Evolutionary conservation across 2,329 filamentous ascomycete genomes (phyloP).

Genomic region (Penicillium sp.): DNA sequence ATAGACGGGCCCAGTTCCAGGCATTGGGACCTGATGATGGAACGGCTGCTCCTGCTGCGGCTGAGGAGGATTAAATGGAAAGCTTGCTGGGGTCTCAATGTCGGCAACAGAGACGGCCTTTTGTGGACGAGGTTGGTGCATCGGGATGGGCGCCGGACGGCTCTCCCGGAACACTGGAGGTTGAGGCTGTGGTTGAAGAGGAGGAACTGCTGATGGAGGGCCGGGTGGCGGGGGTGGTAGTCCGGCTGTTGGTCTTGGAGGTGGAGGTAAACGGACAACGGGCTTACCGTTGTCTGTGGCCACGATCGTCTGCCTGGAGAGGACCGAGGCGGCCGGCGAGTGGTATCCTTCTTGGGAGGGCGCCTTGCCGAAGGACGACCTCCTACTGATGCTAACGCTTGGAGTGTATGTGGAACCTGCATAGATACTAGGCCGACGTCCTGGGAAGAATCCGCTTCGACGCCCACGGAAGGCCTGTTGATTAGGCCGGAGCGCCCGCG

Average conservation of each 20-base stretch:
- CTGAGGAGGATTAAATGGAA: slow-evolving; percentile 52
- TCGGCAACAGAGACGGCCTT: slow-evolving; percentile 88
- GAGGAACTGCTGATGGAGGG: slow-evolving; percentile 48
- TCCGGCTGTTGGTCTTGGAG: too few species aligned
- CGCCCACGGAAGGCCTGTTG: slow-evolving; percentile 63
- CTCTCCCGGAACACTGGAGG: slow-evolving; percentile 52
- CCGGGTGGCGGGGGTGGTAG: slow-evolving; percentile 49
- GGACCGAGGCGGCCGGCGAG: slow-evolving; percentile 70
- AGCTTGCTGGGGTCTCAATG: slow-evolving; percentile 72
- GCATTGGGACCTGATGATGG: slow-evolving; percentile 89
- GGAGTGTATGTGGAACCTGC: slow-evolving; percentile 73
- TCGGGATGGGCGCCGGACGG: slow-evolving; percentile 57
- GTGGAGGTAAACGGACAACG: slow-evolving; percentile 77
- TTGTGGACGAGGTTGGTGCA: slow-evolving; percentile 91
- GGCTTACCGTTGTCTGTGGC: slow-evolving; percentile 58
- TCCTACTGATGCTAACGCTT: slow-evolving; percentile 75
- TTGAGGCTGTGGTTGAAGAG: too few species aligned
- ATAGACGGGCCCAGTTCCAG: too few species aligned
- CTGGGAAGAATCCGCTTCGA: slow-evolving; percentile 60
- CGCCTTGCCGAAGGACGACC: slow-evolving; percentile 67
- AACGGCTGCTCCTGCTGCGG: slow-evolving; percentile 73
- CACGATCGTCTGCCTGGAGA: slow-evolving; percentile 59
- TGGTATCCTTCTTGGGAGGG: slow-evolving; percentile 63
- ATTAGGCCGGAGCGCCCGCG: slow-evolving; percentile 82
- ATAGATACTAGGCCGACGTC: slow-evolving; percentile 61